Base-by-base conservation (phyloP, 2,329 filamentous ascomycete genomes). In the Dryadomyces quercus-mongolicae region DNA sequence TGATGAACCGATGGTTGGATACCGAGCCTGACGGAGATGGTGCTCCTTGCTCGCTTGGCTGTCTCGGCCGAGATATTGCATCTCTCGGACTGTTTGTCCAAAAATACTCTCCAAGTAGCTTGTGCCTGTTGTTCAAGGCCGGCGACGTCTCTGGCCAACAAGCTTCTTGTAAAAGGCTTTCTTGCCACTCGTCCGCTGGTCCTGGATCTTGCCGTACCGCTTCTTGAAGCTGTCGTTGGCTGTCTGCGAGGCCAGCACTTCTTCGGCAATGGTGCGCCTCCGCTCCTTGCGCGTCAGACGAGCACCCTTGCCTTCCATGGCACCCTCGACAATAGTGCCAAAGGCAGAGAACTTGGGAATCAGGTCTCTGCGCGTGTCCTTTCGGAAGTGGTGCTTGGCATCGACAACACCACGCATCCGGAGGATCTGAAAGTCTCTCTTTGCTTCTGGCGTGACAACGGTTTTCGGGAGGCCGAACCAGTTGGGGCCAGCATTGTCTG, bases 381-480 rank as follows among this genome's bases (percentile, higher is more conserved):
- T 97, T 67, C 92, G 94, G 75, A 95, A 95, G 64, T 92, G 86
- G 51, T 86, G 78, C 66, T 97, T 92, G 1, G 90, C 84, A 60
- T 97, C 92, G 21, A 97, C 76, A 20, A 95, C 84, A 54, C 84
- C 85, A 67, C 93, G 83, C 85, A 96, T 92, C 60, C 88, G 84
- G 56, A 98, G 74, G 12, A 97, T 74, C 68, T 96, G 90, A 51
- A 96, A 75, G 66, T 98, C 92, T 61, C 89, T 80, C 70, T 91
- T 95, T 25, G 55, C 55, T 31, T 94, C 84, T 9, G 89, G 81
- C 0, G 90, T 95, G 51, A 95, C 70, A 51, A 88, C 76, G 25
- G 92, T 96, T 63, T 84, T 84, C 6, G 91, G 91, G 53, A 98
- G 75, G 62, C 94, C 80, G 71, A 86, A 97, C 92, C 92, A 97